Evolutionary conservation across 805 yeast genomes (phyloP).

Genomic region (Nakazawaea holstii): DNA sequence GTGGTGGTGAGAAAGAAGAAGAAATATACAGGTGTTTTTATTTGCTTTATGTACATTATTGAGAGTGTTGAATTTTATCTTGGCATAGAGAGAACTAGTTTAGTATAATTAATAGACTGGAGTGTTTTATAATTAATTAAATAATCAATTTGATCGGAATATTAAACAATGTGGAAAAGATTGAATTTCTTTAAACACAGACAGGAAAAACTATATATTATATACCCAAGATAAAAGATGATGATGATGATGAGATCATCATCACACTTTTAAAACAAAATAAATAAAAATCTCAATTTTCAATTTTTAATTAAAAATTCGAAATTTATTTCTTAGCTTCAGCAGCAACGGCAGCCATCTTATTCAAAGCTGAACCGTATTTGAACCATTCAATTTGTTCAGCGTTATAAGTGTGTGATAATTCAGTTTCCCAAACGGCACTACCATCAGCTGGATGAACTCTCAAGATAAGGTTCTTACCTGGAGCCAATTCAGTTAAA

Average conservation of each 20-base stretch:
- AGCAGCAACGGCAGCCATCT: constrained; percentile 40
- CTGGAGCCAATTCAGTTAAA: constrained; percentile 83
- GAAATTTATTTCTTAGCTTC: not conserved
- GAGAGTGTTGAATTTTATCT: not conserved
- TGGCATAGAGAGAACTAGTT: not conserved
- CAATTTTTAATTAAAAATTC: not conserved
- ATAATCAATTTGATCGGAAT: not conserved
- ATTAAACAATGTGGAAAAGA: not conserved
- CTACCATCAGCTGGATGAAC: constrained; percentile 64
- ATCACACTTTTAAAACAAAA: not conserved
- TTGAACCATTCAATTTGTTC: constrained; percentile 99
- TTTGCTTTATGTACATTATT: not conserved
- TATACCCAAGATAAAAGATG: not conserved
- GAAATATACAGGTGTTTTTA: no score
- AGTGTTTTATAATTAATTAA: no score
- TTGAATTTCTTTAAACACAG: no score
- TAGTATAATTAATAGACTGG: no score
- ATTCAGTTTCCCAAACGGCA: constrained; percentile 79
- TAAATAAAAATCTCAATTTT: not conserved
- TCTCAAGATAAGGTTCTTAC: constrained; percentile 80
- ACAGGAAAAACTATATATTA: no score
- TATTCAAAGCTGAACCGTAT: constrained; percentile 98
- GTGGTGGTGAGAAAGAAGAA: not conserved
- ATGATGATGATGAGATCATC: not conserved
- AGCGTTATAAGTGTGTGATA: constrained; percentile 91